Conservation (phyloP, 768 basidiomycete genomes). For the Ramaria sp. region DNA sequence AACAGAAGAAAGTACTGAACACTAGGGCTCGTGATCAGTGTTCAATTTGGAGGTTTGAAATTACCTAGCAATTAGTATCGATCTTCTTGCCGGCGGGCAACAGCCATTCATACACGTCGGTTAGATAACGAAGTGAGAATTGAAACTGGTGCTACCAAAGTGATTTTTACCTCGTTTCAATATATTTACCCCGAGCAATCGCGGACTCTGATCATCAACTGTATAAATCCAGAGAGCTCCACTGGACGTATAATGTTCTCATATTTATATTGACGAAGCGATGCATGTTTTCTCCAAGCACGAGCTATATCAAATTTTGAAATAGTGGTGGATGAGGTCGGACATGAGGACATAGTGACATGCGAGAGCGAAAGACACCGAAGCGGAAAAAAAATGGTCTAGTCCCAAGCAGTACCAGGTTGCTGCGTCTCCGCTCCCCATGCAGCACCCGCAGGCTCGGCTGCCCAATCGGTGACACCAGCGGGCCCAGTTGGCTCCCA, state of each 20-base stretch:
- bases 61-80: too few species aligned
- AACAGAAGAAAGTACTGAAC: too few species aligned
- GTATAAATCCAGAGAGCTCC: neutral
- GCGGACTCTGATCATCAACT: too few species aligned
- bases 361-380: neutral
- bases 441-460: constrained; percentile 50
- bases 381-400: neutral
- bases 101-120: too few species aligned
- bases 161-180: too few species aligned
- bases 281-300: neutral
- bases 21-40: too few species aligned
- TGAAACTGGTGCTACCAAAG: too few species aligned
- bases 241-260: too few species aligned
- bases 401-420: neutral
- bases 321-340: neutral
- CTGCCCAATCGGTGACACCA: constrained; percentile 70
- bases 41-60: too few species aligned
- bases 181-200: too few species aligned
- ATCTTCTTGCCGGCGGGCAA: too few species aligned
- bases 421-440: constrained; percentile 22
- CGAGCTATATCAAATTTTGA: neutral
- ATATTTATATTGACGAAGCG: neutral
- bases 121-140: too few species aligned
- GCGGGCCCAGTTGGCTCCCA: constrained; percentile 51
- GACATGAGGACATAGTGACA: neutral